Evolutionary conservation across 345 rosid species (phyloP).

Genomic region (Rhodomyrtus tomentosa): DNA sequence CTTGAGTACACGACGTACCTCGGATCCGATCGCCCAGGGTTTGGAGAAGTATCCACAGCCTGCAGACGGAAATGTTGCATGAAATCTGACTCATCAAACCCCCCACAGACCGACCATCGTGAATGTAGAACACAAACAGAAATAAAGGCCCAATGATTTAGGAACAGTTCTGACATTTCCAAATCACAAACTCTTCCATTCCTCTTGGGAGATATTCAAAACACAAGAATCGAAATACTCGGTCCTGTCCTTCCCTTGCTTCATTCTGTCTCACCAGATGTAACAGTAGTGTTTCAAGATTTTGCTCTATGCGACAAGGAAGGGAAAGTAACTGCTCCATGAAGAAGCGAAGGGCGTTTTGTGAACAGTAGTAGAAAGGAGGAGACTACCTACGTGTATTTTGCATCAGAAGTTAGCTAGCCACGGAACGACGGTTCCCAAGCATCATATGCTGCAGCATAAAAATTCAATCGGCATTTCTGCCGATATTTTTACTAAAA

Average conservation of each 20-base stretch:
- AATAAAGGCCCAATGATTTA: not conserved
- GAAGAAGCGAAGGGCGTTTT: not conserved
- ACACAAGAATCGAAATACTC: not conserved
- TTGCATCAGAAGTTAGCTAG: not conserved
- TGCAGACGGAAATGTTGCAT: constrained; percentile 12
- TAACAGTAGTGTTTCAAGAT: not conserved
- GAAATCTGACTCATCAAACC: not conserved
- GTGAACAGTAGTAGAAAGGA: not conserved
- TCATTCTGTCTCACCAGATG: not conserved
- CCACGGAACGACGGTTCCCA: not conserved
- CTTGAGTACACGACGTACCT: constrained; percentile 72
- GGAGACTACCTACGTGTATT: not conserved
- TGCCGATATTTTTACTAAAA: not conserved
- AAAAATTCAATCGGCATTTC: not conserved
- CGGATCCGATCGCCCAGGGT: constrained; percentile 78
- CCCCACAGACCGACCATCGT: not conserved
- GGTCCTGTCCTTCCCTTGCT: not conserved
- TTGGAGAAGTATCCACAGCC: constrained; percentile 92
- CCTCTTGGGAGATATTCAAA: not conserved
- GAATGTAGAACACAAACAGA: not conserved
- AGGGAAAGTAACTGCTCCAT: not conserved
- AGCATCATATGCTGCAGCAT: not conserved
- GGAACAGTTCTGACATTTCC: not conserved
- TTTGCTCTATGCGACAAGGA: not conserved
- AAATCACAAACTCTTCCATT: not conserved